Base-by-base conservation (phyloP, 805 yeast species). In the Pichia scutulata region DNA sequence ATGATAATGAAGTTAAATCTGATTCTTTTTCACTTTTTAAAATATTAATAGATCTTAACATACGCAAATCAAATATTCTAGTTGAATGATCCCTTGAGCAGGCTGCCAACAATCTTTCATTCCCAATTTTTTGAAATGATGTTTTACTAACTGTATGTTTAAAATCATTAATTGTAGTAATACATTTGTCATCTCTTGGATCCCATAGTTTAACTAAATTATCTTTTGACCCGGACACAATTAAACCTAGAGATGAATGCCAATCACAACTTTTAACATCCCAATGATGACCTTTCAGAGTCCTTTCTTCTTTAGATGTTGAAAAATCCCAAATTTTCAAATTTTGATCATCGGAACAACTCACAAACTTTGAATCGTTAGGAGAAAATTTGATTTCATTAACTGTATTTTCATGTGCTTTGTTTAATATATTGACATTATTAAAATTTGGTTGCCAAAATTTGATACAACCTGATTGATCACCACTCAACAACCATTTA, bases 381-480 rank as follows among this genome's bases (percentile, higher is more conserved):
- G 97, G 97, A 46, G 92, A 80, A 66, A 93, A 93, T 7, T 90
- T 84, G 41, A 93, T 76, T 60, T 89, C 98, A 52, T 96, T 76
- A 40, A 93, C 77, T 10, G 87, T 86, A 65, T 88, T 93, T 6
- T 85, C 74, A 63, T 89, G 96, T 0, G 84, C 89, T 39, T 77
- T 75, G 33, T 82, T 65, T 48, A 78, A 61, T 26, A 87, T 84
- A 64, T 92, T 89, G 44, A 95, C 97, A 72, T 93, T 92, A 69
- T 93, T 93, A 72, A 93, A 88, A 68, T 93, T 93, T 6, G 97
- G 95, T 69, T 90, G 98, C 99, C 99, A 93, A 62, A 86, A 92
- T 70, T 93, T 93, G 60, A 93, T 78, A 7, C 76, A 73, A 24
- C 99, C 99, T 51, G 84, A 89, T 60, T 89, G 92, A 69, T 93